Conservation (phyloP, 164 flowering plant species). For the Macadamia tetraphylla region DNA sequence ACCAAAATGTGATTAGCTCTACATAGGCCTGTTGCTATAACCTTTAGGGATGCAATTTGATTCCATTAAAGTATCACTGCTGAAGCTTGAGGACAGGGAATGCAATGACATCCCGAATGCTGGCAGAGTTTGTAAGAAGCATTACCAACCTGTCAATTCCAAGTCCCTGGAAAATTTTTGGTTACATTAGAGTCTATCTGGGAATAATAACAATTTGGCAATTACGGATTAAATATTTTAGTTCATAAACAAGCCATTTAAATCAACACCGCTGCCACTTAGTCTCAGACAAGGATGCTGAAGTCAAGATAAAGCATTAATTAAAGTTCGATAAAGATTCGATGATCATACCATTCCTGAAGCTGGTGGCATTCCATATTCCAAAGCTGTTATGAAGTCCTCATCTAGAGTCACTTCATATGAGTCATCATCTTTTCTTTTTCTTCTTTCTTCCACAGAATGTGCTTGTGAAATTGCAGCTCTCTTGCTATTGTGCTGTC, state of each 20-base stretch:
- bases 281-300: background rate
- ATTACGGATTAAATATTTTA: background rate
- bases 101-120: slow-evolving; percentile 91
- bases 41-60: no score
- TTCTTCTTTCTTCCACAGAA: slow-evolving; percentile 22
- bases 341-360: slow-evolving; percentile 83
- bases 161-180: slow-evolving; percentile 54
- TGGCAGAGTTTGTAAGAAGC: slow-evolving; percentile 90
- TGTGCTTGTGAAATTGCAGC: slow-evolving; percentile 25
- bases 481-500: slow-evolving; percentile 71
- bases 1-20: no score
- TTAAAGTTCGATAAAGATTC: background rate
- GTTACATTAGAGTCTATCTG: background rate
- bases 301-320: background rate
- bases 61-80: slow-evolving; percentile 23
- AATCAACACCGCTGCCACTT: background rate
- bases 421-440: slow-evolving; percentile 47
- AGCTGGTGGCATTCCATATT: slow-evolving; percentile 99
- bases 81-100: slow-evolving; percentile 85
- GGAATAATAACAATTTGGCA: background rate
- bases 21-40: no score
- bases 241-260: background rate
- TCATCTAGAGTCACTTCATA: slow-evolving; percentile 91
- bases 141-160: slow-evolving; percentile 95
- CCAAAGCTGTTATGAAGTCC: slow-evolving; percentile 85